A percentile compares a stretch with the other conserved stretches of the same genome.
phyloP scores from a whole-genome alignment of 2,329 filamentous ascomycete species.

The Fusarium globosum region DNA sequence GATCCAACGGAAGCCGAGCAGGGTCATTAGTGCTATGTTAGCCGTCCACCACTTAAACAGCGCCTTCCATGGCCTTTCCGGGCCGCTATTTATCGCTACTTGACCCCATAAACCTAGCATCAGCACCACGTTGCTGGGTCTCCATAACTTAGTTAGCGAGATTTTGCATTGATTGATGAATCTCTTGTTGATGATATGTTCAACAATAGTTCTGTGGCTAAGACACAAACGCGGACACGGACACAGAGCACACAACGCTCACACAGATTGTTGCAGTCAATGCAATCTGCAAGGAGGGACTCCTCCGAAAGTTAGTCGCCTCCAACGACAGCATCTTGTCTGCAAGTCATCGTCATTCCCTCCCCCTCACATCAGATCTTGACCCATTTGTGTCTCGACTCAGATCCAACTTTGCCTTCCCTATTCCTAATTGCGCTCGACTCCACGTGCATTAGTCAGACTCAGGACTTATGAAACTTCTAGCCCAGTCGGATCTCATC shows the following conservation, averaged over 20 bases:
- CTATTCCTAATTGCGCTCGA: slow-evolving; percentile 18
- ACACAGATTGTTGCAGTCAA: neutral
- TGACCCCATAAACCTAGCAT: slow-evolving; percentile 11
- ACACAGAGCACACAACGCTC: neutral
- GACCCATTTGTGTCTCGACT: slow-evolving; percentile 27
- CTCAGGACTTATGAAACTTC: slow-evolving; percentile 30
- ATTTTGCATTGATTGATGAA: neutral
- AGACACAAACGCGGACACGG: neutral
- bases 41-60: slow-evolving; percentile 29
- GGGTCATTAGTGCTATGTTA: slow-evolving; percentile 31
- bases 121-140: slow-evolving; percentile 21
- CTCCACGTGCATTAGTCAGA: slow-evolving; percentile 40
- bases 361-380: slow-evolving; percentile 32
- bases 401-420: slow-evolving; percentile 20
- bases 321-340: neutral
- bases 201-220: neutral
- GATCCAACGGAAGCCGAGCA: slow-evolving; percentile 38
- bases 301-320: neutral
- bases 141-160: slow-evolving; percentile 3
- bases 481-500: slow-evolving; percentile 26
- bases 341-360: slow-evolving; percentile 25
- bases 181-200: neutral
- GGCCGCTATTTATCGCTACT: slow-evolving; percentile 14
- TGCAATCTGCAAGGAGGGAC: slow-evolving; percentile 10
- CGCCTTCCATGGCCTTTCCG: slow-evolving; percentile 7